A percentile compares a stretch with the other conserved stretches of the same genome.
These are phyloP conservation scores for Trypanosoma congolense DNA, from an alignment of 208 protist genomes.

Conservation along the genomic window DNA sequence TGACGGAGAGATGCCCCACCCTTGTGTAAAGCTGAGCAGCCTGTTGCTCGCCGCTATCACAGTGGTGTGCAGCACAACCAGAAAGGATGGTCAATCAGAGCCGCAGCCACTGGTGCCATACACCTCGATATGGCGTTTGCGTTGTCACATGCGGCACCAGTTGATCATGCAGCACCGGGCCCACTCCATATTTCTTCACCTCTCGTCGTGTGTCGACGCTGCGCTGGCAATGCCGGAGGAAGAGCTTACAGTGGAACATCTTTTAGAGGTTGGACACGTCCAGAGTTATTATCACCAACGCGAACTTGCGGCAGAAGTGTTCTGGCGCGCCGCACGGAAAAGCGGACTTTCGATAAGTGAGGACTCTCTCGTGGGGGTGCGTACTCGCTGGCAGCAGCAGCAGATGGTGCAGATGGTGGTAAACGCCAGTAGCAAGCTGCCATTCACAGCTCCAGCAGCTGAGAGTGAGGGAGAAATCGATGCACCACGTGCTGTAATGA, in stretches of 20 bases:
- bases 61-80: constrained; percentile 26
- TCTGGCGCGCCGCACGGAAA: constrained; percentile 48
- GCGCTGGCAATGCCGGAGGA: constrained; percentile 45
- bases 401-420: constrained; percentile 81
- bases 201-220: constrained; percentile 66
- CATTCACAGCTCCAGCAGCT: constrained; percentile 10
- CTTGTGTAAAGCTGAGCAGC: constrained; percentile 51
- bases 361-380: constrained; percentile 79
- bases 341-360: constrained; percentile 75
- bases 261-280: constrained; percentile 80
- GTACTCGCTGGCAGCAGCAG: constrained; percentile 89
- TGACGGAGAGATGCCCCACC: constrained; percentile 80
- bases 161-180: constrained; percentile 62
- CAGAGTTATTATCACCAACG: constrained; percentile 86
- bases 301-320: constrained; percentile 60
- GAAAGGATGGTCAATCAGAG: not conserved
- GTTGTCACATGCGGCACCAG: constrained; percentile 77
- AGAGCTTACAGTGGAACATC: constrained; percentile 41
- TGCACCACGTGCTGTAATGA: constrained; percentile 33
- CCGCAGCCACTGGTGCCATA: constrained; percentile 30
- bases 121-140: constrained; percentile 62
- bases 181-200: constrained; percentile 61
- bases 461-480: constrained; percentile 33
- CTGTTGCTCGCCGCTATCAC: constrained; percentile 62
- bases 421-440: constrained; percentile 44